These are phyloP conservation scores for Pichia sp. DNA, from an alignment of 1,139 yeast genomes.

Conservation along the genomic window DNA sequence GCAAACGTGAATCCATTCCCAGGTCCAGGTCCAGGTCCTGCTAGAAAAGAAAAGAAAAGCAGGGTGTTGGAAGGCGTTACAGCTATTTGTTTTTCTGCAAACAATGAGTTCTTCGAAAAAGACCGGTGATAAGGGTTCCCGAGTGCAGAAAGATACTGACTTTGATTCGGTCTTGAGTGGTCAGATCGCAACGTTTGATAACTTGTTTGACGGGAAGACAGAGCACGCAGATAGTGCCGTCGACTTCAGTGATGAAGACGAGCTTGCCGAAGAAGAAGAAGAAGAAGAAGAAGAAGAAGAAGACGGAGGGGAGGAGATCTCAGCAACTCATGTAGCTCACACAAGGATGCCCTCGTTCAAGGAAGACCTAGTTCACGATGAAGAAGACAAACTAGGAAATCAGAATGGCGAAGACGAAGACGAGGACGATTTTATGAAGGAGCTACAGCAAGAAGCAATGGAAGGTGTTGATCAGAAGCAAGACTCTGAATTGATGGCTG, in stretches of 20 bases:
- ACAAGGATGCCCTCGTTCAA: slow-evolving; percentile 9
- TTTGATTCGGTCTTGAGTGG: slow-evolving; percentile 28
- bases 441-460: slow-evolving; percentile 35
- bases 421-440: slow-evolving; percentile 37
- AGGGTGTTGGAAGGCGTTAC: neutral
- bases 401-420: slow-evolving; percentile 22
- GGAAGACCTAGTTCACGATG: slow-evolving; percentile 1
- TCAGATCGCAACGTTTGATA: slow-evolving; percentile 30
- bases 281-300: slow-evolving; percentile 32
- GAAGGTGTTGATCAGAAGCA: slow-evolving; percentile 36
- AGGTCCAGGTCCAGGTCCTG: too few species aligned
- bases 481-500: slow-evolving; percentile 39
- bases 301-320: slow-evolving; percentile 2
- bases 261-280: slow-evolving; percentile 78
- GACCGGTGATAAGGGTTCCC: slow-evolving; percentile 8
- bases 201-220: slow-evolving; percentile 36
- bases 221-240: slow-evolving; percentile 90
- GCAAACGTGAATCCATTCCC: neutral
- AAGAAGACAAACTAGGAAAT: neutral
- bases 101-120: neutral
- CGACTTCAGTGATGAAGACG: slow-evolving; percentile 93
- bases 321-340: neutral
- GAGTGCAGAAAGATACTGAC: slow-evolving; percentile 6
- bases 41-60: too few species aligned
- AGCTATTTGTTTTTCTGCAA: neutral